A percentile compares a stretch with the other conserved stretches of the same genome.
Evolutionary conservation across 352 stramenopile genomes (phyloP).

Genomic region (Globisporangium rhizosaccharum): DNA sequence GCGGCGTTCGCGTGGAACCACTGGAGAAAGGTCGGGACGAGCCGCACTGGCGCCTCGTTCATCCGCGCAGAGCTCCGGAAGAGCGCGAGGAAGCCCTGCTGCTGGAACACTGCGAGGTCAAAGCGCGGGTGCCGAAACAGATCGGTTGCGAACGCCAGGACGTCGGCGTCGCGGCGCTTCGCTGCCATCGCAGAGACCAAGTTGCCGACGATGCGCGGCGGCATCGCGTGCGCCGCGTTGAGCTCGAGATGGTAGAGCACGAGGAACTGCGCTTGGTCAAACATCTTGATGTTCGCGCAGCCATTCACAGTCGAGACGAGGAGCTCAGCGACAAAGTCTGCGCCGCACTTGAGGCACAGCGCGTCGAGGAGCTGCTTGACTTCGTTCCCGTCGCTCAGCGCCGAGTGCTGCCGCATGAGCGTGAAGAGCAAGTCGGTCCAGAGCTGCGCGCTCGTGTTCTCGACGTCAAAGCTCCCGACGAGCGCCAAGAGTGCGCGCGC

Average conservation of each 20-base stretch:
- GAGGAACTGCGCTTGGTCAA: conserved; percentile 36
- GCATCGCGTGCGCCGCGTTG: conserved; percentile 20
- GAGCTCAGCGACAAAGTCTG: conserved; percentile 37
- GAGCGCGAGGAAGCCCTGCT: conserved; percentile 58
- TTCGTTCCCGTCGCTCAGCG: conserved; percentile 24
- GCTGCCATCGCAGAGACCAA: conserved; percentile 42
- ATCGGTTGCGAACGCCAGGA: conserved; percentile 28
- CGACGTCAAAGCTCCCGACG: conserved; percentile 29
- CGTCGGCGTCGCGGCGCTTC: conserved; percentile 22
- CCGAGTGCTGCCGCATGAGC: conserved; percentile 43
- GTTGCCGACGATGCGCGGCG: conserved; percentile 40
- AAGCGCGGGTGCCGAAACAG: conserved; percentile 32
- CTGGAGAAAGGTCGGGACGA: conserved; percentile 27
- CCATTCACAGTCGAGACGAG: conserved; percentile 55
- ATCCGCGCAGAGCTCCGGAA: conserved; percentile 31
- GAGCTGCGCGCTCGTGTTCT: conserved; percentile 51
- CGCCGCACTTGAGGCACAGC: conserved; percentile 29
- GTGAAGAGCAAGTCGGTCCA: conserved; percentile 77
- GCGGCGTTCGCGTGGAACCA: conserved; percentile 21
- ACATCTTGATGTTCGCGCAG: conserved; percentile 63
- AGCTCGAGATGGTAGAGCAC: conserved; percentile 40
- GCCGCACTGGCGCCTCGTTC: conserved; percentile 1
- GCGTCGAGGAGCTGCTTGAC: conserved; percentile 25
- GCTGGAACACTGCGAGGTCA: conserved; percentile 35
- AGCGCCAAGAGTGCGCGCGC: conserved; percentile 46